A percentile compares a stretch with the other conserved stretches of the same genome.
These are phyloP conservation scores for Lodderomyces orthopsilosis DNA, from an alignment of 1,139 yeast genomes.

Conservation along the genomic window DNA sequence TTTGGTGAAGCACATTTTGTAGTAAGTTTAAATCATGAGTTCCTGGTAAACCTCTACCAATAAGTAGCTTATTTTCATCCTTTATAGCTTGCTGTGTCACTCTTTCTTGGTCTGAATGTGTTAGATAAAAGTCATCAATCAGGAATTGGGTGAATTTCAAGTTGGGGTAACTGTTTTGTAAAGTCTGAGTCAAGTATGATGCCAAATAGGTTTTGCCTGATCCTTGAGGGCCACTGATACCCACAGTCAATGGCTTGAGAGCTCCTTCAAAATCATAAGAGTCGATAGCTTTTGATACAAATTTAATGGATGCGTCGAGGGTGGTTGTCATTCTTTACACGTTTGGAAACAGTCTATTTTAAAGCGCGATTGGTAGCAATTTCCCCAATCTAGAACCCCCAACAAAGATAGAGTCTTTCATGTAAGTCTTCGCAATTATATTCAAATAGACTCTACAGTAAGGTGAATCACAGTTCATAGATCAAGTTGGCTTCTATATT, in stretches of 20 bases:
- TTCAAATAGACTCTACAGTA: too few relatives aligned
- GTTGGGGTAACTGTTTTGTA: conserved; percentile 35
- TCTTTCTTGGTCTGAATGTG: conserved; percentile 54
- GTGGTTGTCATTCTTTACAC: conserved; percentile 19
- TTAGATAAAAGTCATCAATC: conserved; percentile 82
- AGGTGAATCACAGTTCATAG: too few relatives aligned
- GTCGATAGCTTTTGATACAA: conserved; percentile 19
- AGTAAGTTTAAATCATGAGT: conserved; percentile 67
- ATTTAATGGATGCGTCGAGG: conserved; percentile 18
- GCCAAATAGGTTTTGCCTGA: conserved; percentile 83
- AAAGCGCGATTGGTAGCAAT: too few relatives aligned
- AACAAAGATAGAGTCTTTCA: too few relatives aligned
- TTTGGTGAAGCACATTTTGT: conserved; percentile 17
- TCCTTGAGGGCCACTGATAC: conserved; percentile 89
- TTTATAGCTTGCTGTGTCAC: conserved; percentile 34
- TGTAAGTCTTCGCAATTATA: too few relatives aligned
- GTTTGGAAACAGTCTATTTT: too few relatives aligned
- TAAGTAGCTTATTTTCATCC: conserved; percentile 51
- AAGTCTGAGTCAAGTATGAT: conserved; percentile 34
- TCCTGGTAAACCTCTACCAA: conserved; percentile 90
- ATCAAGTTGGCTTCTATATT: neutral
- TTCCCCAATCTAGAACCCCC: too few relatives aligned
- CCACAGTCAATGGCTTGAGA: conserved; percentile 54
- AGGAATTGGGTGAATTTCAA: conserved; percentile 58
- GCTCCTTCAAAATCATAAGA: conserved; percentile 15